Evolutionary conservation across 2,329 filamentous ascomycete genomes (phyloP).

Genomic region (Elsinoe arachidis): DNA sequence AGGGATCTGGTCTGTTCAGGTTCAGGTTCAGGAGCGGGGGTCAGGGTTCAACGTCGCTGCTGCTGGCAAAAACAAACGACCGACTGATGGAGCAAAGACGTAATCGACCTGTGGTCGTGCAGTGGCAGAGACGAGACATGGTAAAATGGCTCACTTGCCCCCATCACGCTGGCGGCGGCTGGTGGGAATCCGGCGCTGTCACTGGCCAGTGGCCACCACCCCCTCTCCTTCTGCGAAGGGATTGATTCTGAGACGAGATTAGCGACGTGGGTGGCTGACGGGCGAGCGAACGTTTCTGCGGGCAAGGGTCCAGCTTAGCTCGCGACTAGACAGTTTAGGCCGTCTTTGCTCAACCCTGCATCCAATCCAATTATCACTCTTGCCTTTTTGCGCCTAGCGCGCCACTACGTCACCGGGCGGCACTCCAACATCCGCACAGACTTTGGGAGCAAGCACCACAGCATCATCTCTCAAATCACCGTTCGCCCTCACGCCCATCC

Average conservation of each 20-base stretch:
- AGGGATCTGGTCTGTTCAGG: background rate
- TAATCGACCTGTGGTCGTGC: background rate
- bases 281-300: conserved; percentile 12
- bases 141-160: background rate
- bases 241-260: conserved; percentile 9
- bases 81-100: conserved; percentile 5
- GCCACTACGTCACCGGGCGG: conserved; percentile 30
- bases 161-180: background rate
- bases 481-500: conserved; percentile 26
- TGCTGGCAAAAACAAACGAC: conserved; percentile 10
- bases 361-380: background rate
- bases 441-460: conserved; percentile 30
- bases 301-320: too few species aligned
- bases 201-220: too few species aligned
- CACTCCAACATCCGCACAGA: conserved; percentile 31
- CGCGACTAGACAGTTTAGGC: too few species aligned
- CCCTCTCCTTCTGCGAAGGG: background rate
- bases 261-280: conserved; percentile 13
- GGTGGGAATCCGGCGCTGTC: too few species aligned
- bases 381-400: background rate
- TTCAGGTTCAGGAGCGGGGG: background rate
- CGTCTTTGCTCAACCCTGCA: background rate
- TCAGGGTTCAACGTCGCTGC: conserved; percentile 9
- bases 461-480: conserved; percentile 41
- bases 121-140: background rate